These are phyloP conservation scores for Teunomyces funiuensis DNA, from an alignment of 805 yeast genomes.

Conservation along the genomic window DNA sequence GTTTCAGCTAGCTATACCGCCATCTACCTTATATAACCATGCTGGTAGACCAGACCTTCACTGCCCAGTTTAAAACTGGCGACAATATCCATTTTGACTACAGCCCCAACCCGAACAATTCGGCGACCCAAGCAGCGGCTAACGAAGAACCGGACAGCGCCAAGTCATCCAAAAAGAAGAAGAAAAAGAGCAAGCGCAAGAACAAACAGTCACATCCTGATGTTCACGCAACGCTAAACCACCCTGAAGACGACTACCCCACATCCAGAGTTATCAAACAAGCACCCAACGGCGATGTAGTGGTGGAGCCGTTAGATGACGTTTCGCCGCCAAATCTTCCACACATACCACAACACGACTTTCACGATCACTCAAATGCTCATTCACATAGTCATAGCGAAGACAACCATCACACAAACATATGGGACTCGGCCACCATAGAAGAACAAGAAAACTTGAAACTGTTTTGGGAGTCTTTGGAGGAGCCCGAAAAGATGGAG, in stretches of 20 bases:
- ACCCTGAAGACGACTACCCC: slow-evolving; percentile 67
- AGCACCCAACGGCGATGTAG: slow-evolving; percentile 73
- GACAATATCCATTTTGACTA: slow-evolving; percentile 34
- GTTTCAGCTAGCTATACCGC: not conserved
- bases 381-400: not conserved
- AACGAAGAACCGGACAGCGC: slow-evolving; percentile 5
- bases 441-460: slow-evolving; percentile 54
- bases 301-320: slow-evolving; percentile 58
- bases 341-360: slow-evolving; percentile 8
- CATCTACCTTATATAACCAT: not conserved
- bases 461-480: slow-evolving; percentile 65
- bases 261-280: slow-evolving; percentile 68
- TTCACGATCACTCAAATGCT: slow-evolving; percentile 11
- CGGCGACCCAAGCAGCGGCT: slow-evolving; percentile 6
- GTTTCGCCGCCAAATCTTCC: slow-evolving; percentile 11
- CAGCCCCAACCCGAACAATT: slow-evolving; percentile 6
- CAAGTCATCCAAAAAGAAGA: slow-evolving; percentile 24
- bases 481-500: slow-evolving; percentile 57
- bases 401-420: slow-evolving; percentile 18
- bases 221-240: slow-evolving; percentile 47
- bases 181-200: slow-evolving; percentile 28
- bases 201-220: slow-evolving; percentile 8
- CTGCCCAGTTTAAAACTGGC: slow-evolving; percentile 26
- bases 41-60: not conserved
- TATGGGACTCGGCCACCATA: slow-evolving; percentile 48